A percentile compares a stretch with the other conserved stretches of the same genome.
Conservation (phyloP, 164 flowering plant genomes). For the Saururus chinensis region DNA sequence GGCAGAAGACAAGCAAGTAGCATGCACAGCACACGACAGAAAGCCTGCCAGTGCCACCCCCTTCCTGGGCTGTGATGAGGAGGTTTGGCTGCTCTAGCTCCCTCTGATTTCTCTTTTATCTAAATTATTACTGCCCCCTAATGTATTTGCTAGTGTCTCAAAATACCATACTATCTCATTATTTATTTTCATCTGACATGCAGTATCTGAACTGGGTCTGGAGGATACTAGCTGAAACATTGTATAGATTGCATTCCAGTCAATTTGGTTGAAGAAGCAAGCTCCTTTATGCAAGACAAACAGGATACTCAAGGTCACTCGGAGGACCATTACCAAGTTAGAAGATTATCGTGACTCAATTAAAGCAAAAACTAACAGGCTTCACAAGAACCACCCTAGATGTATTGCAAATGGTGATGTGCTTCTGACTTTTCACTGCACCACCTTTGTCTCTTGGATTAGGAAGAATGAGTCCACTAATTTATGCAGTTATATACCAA, state of each 20-base stretch:
- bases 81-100: conserved; percentile 70
- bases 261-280: conserved; percentile 86
- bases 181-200: neutral
- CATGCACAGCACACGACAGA: conserved; percentile 21
- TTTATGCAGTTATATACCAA: conserved; percentile 54
- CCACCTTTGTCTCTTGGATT: conserved; percentile 55
- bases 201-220: conserved; percentile 80
- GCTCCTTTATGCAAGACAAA: conserved; percentile 70
- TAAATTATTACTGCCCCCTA: no score
- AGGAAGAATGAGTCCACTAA: conserved; percentile 71
- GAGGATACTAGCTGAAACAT: conserved; percentile 87
- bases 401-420: conserved; percentile 93
- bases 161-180: neutral
- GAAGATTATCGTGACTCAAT: conserved; percentile 79
- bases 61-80: conserved; percentile 63
- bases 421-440: conserved; percentile 80
- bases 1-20: conserved; percentile 11
- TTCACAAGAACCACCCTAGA: conserved; percentile 63
- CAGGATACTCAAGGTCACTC: conserved; percentile 77
- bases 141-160: neutral
- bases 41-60: conserved; percentile 16
- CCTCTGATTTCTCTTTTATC: no score
- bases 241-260: conserved; percentile 92
- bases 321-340: conserved; percentile 54
- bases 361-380: conserved; percentile 58